phyloP scores from a whole-genome alignment of 192 early-diverging fungal species.

The Umbelopsis sp. region DNA sequence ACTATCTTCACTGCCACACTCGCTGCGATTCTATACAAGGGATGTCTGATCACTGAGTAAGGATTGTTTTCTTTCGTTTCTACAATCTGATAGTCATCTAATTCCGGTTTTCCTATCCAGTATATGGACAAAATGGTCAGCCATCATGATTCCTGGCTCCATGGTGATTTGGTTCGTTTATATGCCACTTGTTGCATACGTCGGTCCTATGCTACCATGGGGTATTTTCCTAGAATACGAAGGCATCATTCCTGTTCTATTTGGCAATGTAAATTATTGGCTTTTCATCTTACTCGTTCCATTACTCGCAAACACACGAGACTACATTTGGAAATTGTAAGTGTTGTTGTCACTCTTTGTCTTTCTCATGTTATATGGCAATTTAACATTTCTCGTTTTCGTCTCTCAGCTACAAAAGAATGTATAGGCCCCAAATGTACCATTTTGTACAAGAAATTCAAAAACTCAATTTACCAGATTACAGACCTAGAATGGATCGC shows the following conservation, averaged over 20 bases:
- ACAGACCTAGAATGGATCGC: constrained; percentile 95
- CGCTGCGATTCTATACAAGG: constrained; percentile 88
- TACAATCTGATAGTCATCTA: not conserved
- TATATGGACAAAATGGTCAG: constrained; percentile 94
- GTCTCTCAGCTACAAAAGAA: constrained; percentile 61
- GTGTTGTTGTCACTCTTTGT: constrained; percentile 21
- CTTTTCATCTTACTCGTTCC: constrained; percentile 82
- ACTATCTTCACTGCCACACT: constrained; percentile 89
- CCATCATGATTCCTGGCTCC: constrained; percentile 86
- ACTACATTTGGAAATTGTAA: constrained; percentile 96
- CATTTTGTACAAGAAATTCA: constrained; percentile 99
- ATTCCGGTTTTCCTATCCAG: constrained; percentile 30
- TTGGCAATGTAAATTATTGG: constrained; percentile 80
- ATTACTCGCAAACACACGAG: constrained; percentile 75
- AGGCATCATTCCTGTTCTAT: constrained; percentile 68
- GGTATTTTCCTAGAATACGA: constrained; percentile 71
- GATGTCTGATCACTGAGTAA: constrained; percentile 81
- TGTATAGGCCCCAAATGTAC: constrained; percentile 80
- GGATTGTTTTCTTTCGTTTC: not conserved
- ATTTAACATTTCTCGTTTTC: not conserved
- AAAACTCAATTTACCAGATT: constrained; percentile 99
- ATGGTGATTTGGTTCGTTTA: constrained; percentile 87
- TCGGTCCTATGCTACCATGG: constrained; percentile 71
- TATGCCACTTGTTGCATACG: constrained; percentile 77
- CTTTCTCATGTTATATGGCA: not conserved